Evolutionary conservation across 257 asterid genomes (phyloP), one percentile per base, ranked within the genome.

Genomic region (Ophiorrhiza pumila): DNA sequence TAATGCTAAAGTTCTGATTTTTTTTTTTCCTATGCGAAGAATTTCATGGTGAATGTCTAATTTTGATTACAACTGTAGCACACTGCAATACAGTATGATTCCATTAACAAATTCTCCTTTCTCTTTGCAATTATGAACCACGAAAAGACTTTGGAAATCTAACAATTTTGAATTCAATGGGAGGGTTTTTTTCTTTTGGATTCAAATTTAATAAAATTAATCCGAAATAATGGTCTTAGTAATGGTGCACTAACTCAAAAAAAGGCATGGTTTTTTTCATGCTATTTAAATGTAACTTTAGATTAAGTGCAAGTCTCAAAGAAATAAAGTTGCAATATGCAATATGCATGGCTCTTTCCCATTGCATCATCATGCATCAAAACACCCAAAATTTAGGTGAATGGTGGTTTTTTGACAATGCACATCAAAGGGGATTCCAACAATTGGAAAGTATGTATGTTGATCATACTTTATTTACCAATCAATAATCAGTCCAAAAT

Each of bases 321-420:
- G 12, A 45, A 59, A 31, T 37, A 59, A 72, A 62, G 69, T 29
- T 15, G 11, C 11, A 66, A 22, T 4, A 29, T n/a, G 69, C 34
- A 10, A 65, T 31, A 49, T 12, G 57, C 55, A 34, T n/a, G 64
- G 63, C 12, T 65, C 62, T 74, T 72, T 75, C 68, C 76, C 66
- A 76, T 62, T 77, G 83, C 63, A 70, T 66, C 80, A 69, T 79
- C 64, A 75, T 81, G 83, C 80, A 81, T 78, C 49, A 71, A 78
- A 75, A 62, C 78, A 85, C 63, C 71, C 77, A 80, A 81, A 70
- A 65, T 0, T 39, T 10, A 37, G 66, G 34, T 53, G 75, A 68
- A 4, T 72, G 75, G 83, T 81, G 71, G 61, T 67, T 66, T 71
- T 71, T 67, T 42, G 70, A 67, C 68, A 32, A 49, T 50, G 71